Conservation (phyloP, 2,329 filamentous ascomycete genomes). For the Sclerotinia sclerotiorum region DNA sequence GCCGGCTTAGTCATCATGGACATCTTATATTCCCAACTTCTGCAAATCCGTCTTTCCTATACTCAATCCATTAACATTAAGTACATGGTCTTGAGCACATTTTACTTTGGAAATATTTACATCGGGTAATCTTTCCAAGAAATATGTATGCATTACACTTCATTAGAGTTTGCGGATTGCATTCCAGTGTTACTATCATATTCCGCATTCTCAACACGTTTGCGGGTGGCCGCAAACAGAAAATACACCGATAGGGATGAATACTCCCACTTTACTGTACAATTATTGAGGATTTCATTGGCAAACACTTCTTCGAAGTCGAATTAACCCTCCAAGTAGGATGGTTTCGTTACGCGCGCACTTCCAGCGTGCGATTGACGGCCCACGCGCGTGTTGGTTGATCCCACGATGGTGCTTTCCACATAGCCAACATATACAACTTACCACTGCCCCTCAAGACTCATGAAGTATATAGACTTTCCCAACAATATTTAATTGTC, state of each 20-base stretch:
- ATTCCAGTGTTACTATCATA: neutral
- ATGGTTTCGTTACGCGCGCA: neutral
- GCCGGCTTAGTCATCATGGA: neutral
- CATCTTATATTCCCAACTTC: neutral
- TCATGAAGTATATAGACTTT: neutral
- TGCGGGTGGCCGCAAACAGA: constrained; percentile 2
- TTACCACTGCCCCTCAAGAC: too few relatives aligned
- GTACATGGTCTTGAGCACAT: neutral
- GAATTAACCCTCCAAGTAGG: neutral
- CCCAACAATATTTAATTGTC: neutral
- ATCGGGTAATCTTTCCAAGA: neutral
- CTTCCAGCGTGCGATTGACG: neutral
- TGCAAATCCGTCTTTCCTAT: neutral
- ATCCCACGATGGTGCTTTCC: neutral
- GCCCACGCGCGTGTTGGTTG: neutral
- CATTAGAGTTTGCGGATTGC: neutral
- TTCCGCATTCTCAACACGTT: neutral
- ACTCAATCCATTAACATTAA: neutral
- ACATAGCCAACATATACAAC: neutral
- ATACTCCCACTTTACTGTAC: neutral
- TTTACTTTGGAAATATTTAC: neutral
- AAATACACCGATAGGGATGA: neutral
- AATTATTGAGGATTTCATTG: neutral
- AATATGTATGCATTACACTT: neutral
- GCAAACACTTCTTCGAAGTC: neutral